Percentiles rank a stretch among this genome's conserved stretches.
Conservation (phyloP, 305 asterid genomes). For the Fraxinus velutina region DNA sequence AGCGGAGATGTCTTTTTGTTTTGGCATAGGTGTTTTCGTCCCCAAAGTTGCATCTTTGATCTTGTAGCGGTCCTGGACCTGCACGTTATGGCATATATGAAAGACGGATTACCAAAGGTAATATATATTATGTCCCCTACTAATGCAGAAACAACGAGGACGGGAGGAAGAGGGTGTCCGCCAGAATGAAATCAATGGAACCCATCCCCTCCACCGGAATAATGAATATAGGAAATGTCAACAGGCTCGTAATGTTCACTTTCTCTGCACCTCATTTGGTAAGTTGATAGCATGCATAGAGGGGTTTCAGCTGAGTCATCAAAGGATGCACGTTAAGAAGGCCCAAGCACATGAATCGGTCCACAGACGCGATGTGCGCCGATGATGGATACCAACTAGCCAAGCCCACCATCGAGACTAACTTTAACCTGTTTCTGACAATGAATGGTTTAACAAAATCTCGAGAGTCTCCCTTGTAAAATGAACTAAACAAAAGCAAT, state of each 20-base stretch:
- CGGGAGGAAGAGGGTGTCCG: background rate
- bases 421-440: background rate
- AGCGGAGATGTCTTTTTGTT: constrained; percentile 30
- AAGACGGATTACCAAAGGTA: background rate
- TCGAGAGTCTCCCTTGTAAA: background rate
- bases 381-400: background rate
- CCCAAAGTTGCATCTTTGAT: constrained; percentile 32
- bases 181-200: background rate
- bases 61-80: constrained; percentile 38
- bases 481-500: background rate
- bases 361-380: background rate
- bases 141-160: background rate
- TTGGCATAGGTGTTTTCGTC: constrained; percentile 29
- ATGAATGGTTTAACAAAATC: background rate
- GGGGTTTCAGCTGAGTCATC: background rate
- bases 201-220: background rate
- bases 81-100: constrained; percentile 6
- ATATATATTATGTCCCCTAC: background rate
- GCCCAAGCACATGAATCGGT: background rate
- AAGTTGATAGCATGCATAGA: background rate
- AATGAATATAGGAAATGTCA: background rate
- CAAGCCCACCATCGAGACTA: background rate
- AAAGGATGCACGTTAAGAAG: background rate
- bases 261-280: background rate
- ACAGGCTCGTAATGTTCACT: background rate